These are phyloP conservation scores for Paraphysoderma sedebokerense DNA, from an alignment of 371 early-diverging fungal genomes.

Conservation along the genomic window DNA sequence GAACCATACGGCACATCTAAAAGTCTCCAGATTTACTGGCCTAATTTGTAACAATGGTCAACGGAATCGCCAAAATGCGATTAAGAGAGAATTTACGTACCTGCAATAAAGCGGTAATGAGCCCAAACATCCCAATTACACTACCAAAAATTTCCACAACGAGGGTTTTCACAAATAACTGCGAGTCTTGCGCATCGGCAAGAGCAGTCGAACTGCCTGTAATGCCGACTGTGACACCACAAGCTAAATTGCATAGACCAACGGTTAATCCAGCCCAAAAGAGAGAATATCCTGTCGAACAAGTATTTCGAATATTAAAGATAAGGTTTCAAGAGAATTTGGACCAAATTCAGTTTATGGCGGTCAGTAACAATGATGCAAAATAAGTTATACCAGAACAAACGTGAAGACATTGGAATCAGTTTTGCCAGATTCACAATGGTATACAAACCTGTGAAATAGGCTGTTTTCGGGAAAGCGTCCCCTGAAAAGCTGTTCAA, in stretches of 20 bases:
- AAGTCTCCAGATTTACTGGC: too few species aligned
- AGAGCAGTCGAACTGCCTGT: constrained; percentile 85
- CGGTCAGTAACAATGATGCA: too few species aligned
- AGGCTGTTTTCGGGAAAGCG: neutral
- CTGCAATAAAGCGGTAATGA: constrained; percentile 51
- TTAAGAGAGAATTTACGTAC: neutral
- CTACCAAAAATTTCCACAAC: constrained; percentile 95
- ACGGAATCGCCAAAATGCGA: too few species aligned
- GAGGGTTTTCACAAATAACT: constrained; percentile 87
- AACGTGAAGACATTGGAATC: too few species aligned
- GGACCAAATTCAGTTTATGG: too few species aligned
- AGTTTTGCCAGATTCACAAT: too few species aligned
- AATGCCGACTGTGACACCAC: constrained; percentile 88
- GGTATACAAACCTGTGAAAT: constrained; percentile 10
- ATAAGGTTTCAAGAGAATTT: too few species aligned
- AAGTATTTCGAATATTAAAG: neutral
- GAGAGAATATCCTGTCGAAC: constrained; percentile 52
- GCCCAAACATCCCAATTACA: constrained; percentile 89
- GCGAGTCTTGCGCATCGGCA: constrained; percentile 88
- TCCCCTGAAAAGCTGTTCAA: constrained; percentile 31
- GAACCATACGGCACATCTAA: too few species aligned
- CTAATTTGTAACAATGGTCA: too few species aligned
- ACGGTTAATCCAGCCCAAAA: constrained; percentile 96
- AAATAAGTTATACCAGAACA: constrained; percentile 4
- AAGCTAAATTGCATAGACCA: constrained; percentile 81